Conservation (phyloP, 495 filamentous ascomycete species). For the Aspergillus campestris region DNA sequence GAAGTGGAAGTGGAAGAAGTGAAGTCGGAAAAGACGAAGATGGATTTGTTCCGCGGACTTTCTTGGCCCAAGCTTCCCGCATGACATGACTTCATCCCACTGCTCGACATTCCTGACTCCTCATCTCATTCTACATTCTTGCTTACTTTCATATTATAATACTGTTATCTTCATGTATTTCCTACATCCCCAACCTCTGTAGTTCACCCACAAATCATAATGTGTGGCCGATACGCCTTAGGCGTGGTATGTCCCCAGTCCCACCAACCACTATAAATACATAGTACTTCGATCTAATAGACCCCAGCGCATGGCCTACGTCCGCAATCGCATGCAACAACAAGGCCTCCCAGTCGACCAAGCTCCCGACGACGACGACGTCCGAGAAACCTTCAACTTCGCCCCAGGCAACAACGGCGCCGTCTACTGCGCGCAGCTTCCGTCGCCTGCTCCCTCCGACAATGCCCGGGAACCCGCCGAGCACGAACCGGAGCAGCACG, state of each 20-base stretch:
- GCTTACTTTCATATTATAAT: no score
- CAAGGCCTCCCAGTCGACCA: slow-evolving; percentile 72
- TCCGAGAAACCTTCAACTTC: slow-evolving; percentile 84
- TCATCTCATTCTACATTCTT: no score
- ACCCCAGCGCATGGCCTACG: slow-evolving; percentile 48
- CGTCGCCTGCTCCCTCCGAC: slow-evolving; percentile 14
- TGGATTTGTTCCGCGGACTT: slow-evolving; percentile 11
- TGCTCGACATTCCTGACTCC: no score
- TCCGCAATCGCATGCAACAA: slow-evolving; percentile 62
- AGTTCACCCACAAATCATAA: slow-evolving; percentile 22
- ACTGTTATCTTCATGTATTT: slow-evolving; percentile 10
- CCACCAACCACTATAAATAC: background rate
- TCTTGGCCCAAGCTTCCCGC: slow-evolving; percentile 20
- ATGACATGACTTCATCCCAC: background rate
- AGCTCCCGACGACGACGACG: slow-evolving; percentile 62
- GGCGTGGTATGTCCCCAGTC: slow-evolving; percentile 51
- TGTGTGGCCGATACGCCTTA: slow-evolving; percentile 86
- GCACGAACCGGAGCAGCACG: background rate
- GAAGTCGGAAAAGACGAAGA: no score
- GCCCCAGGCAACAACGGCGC: slow-evolving; percentile 79
- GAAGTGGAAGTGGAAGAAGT: no score
- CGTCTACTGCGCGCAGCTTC: slow-evolving; percentile 69
- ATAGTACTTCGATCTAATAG: slow-evolving; percentile 8
- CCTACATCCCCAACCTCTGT: background rate
- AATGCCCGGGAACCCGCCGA: slow-evolving; percentile 4